Evolutionary conservation across 192 early-diverging fungal species (phyloP), one percentile per base, ranked within the genome.

Genomic region (Dispira simplex): DNA sequence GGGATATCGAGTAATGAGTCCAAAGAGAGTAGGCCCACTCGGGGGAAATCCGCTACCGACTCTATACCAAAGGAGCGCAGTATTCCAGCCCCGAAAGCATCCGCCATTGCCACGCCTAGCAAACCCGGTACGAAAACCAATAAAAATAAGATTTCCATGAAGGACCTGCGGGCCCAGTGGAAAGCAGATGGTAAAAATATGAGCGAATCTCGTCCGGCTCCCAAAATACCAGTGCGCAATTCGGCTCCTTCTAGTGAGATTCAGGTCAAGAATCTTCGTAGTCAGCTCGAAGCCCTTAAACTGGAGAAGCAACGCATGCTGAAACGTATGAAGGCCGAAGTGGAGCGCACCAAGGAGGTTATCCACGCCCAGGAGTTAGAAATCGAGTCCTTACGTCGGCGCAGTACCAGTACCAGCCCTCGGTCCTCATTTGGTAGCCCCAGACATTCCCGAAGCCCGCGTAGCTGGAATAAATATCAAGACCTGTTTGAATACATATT

Each of bases 311-410:
- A 68, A 43, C 32, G 32, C 16, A 49, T 66, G 5, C 47, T 51
- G 13, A 58, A 66, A 46, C 25, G 49, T 9, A 58, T 67, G 18
- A 70, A 46, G 16, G 46, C 66, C 13, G 75, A 73, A 49, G 62
- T 48, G 2, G 71, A 71, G 56, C 67, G 68, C 3, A 63, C 73
- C 46, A 62, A 71, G 0, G 55, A 49, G 3, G 21, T 49, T 21
- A 49, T 67, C 57, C 75, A 73, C 62, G 67, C 73, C 56, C 75
- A 76, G 44, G 67, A 76, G 27, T 69, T 73, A 43, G 75, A 71
- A 16, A 63, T 64, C 49, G 75, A 76, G 47, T 71, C 73, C 10
- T 54, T 71, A 13, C 63, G 68, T 0, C 75, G 72, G 39, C 71
- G 75, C 49, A 65, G 65, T 28, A 64, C 72, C 53, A 67, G 54